Percentiles rank a stretch among this genome's conserved stretches.
These are phyloP conservation scores for Hypseocharis bilobata DNA, from an alignment of 441 rosid genomes.

Conservation along the genomic window DNA sequence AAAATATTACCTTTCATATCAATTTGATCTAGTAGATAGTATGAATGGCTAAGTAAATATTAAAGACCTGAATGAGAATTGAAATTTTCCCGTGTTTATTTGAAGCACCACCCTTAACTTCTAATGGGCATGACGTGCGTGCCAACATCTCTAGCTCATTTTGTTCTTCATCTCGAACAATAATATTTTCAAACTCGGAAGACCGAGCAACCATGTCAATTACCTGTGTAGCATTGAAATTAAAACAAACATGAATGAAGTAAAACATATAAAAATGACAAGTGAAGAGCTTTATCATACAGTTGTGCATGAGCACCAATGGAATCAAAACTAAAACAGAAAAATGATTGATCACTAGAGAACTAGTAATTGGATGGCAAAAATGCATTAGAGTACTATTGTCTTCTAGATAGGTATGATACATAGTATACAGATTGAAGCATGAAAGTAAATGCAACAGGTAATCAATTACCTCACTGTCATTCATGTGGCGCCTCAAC, in stretches of 20 bases:
- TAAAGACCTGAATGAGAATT: conserved; percentile 82
- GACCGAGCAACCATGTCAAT: conserved; percentile 97
- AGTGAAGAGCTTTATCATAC: neutral
- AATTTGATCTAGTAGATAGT: conserved; percentile 15
- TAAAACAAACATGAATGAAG: conserved; percentile 15
- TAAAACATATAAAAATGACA: neutral
- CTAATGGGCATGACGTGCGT: conserved; percentile 78
- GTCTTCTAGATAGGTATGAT: no score
- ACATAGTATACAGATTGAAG: conserved; percentile 18
- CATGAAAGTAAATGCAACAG: conserved; percentile 1
- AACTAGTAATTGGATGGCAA: conserved; percentile 8
- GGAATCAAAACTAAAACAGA: neutral
- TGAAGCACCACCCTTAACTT: conserved; percentile 88
- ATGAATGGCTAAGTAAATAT: conserved; percentile 16
- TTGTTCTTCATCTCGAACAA: conserved; percentile 98
- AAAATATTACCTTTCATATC: conserved; percentile 15
- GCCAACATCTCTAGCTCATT: conserved; percentile 77
- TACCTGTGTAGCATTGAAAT: conserved; percentile 40
- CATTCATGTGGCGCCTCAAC: conserved; percentile 93
- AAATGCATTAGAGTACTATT: no score
- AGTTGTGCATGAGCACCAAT: neutral
- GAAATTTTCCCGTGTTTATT: conserved; percentile 96
- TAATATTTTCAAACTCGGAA: conserved; percentile 94
- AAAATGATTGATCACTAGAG: neutral
- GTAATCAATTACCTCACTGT: conserved; percentile 61